These are phyloP conservation scores for Leishmania amazonensis DNA, from an alignment of 208 protist genomes.

Conservation along the genomic window DNA sequence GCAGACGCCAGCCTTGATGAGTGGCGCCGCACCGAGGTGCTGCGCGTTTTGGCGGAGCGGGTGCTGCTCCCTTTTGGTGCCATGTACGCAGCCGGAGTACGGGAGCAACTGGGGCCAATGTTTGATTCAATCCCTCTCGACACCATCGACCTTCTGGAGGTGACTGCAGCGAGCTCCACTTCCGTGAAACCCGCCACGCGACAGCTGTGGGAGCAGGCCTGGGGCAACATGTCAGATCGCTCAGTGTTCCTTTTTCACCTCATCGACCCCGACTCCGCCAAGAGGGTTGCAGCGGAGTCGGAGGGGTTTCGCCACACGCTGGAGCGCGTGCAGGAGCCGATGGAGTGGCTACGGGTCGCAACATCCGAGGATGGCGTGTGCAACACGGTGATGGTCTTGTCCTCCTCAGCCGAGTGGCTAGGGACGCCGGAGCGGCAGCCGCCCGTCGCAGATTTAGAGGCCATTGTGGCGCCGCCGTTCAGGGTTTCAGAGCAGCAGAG, in stretches of 20 bases:
- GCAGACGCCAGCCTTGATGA: conserved; percentile 14
- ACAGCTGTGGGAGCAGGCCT: conserved; percentile 29
- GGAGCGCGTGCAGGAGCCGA: conserved; percentile 16
- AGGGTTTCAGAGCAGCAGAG: background rate
- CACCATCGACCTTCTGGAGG: conserved; percentile 15
- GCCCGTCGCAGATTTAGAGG: conserved; percentile 12
- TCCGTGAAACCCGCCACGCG: background rate
- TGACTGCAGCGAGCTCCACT: conserved; percentile 5
- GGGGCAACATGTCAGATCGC: conserved; percentile 35
- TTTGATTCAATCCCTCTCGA: background rate
- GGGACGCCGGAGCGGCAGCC: background rate
- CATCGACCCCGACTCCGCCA: conserved; percentile 13
- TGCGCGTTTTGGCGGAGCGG: conserved; percentile 17
- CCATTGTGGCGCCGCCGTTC: conserved; percentile 12
- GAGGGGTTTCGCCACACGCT: conserved; percentile 29
- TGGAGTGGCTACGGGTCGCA: conserved; percentile 25
- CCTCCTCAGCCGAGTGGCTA: conserved; percentile 6
- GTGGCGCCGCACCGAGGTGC: conserved; percentile 17
- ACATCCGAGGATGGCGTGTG: conserved; percentile 21
- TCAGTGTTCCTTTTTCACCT: conserved; percentile 28
- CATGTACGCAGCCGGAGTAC: conserved; percentile 15
- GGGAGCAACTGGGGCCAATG: conserved; percentile 10
- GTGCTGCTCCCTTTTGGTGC: conserved; percentile 28
- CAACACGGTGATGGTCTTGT: conserved; percentile 25
- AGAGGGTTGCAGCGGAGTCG: conserved; percentile 10